Conservation (phyloP, 345 rosid genomes). For the Brassica juncea region DNA sequence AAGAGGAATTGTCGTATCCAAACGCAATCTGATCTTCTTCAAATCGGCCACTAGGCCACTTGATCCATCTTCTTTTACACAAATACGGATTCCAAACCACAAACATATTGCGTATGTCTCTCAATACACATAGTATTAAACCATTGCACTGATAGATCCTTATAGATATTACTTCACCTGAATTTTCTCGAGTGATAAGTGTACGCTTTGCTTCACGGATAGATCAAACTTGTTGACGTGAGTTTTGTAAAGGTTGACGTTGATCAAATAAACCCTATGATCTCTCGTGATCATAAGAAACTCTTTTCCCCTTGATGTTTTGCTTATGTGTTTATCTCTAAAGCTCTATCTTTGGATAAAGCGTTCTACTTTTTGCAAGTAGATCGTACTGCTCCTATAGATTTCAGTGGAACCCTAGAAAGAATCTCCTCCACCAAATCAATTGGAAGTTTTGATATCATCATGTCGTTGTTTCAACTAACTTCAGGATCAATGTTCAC, state of each 20-base stretch:
- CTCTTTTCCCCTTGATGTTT: not conserved
- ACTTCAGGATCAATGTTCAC: not conserved
- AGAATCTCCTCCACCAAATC: slow-evolving; percentile 18
- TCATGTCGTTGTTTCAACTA: not conserved
- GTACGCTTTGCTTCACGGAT: not conserved
- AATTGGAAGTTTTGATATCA: not conserved
- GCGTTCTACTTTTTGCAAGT: slow-evolving; percentile 13
- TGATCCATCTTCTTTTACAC: not conserved
- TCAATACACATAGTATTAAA: not conserved
- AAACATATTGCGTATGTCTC: not conserved
- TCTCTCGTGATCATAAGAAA: not conserved
- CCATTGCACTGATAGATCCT: not conserved
- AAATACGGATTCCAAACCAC: not conserved
- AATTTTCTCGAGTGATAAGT: not conserved
- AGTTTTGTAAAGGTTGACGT: not conserved
- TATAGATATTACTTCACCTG: not conserved
- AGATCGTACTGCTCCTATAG: not conserved
- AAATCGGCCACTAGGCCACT: not conserved
- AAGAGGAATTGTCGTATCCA: not conserved
- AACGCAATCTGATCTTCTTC: not conserved
- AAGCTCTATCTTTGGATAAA: not conserved
- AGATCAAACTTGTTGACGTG: not conserved
- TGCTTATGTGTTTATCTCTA: not conserved
- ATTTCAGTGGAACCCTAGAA: not conserved
- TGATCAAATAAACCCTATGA: not conserved